These are phyloP conservation scores for Galerina sulciceps DNA, from an alignment of 768 basidiomycete species.

Conservation along the genomic window DNA sequence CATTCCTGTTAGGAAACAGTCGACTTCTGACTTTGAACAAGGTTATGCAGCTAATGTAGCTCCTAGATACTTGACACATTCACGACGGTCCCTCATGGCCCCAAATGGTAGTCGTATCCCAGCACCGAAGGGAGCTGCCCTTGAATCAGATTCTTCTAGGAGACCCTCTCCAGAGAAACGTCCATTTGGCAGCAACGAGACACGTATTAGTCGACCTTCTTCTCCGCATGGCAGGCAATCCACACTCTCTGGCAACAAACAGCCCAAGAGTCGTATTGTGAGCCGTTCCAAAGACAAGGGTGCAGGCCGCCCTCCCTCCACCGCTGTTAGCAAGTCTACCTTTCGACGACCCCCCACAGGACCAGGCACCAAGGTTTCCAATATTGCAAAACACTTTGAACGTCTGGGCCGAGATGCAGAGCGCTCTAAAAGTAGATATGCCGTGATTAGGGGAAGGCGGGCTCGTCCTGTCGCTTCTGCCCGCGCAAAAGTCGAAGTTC, in stretches of 20 bases:
- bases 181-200: slow-evolving; percentile 42
- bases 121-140: slow-evolving; percentile 48
- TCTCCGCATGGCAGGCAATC: slow-evolving; percentile 45
- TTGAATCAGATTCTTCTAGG: slow-evolving; percentile 69
- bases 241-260: slow-evolving; percentile 32
- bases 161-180: slow-evolving; percentile 79
- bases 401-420: slow-evolving; percentile 77
- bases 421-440: slow-evolving; percentile 76
- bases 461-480: slow-evolving; percentile 91
- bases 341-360: slow-evolving; percentile 56
- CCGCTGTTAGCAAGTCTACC: slow-evolving; percentile 49
- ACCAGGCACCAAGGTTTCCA: slow-evolving; percentile 76
- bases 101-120: slow-evolving; percentile 52
- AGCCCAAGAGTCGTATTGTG: slow-evolving; percentile 40
- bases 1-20: slow-evolving; percentile 53
- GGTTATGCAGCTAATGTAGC: slow-evolving; percentile 94
- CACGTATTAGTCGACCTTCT: slow-evolving; percentile 47
- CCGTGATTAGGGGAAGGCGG: slow-evolving; percentile 84
- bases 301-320: slow-evolving; percentile 47
- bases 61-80: slow-evolving; percentile 67
- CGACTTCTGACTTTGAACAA: slow-evolving; percentile 86
- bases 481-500: slow-evolving; percentile 84
- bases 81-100: slow-evolving; percentile 47
- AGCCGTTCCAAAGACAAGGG: slow-evolving; percentile 45
- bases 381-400: slow-evolving; percentile 91